Base-by-base conservation (phyloP, 805 yeast species). In the Yarrowia sp. region DNA sequence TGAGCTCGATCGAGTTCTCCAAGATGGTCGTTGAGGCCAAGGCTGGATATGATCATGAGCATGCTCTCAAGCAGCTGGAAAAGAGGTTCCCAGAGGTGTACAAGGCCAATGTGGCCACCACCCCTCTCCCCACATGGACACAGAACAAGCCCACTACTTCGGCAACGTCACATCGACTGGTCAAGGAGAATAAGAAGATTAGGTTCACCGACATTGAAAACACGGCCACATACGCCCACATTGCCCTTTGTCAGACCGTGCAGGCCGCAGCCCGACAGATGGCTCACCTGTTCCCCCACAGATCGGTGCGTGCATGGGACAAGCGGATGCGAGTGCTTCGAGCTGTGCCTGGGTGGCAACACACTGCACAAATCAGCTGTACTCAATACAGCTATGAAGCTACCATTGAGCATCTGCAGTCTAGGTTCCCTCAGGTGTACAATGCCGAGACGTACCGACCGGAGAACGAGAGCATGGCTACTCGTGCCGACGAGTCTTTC, bases 251-350 rank as follows among this genome's bases (percentile, higher is more conserved):
- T 13, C 64, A 58, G 28, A 58, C 64, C 6, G 64, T 58, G 4
- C 64, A 58, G 35, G 64, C 43, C 4, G 64, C 64, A 9, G 64
- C 64, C 2, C 42, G 64, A 3, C 64, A 58, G 42, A 58, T 58
- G 64, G 64, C 64, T 9, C 64, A 58, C 8, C 11, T 58, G 43
- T 58, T 43, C 15, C 64, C 64, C 18, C 64, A 58, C 18, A 11
- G 64, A 18, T 58, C 64, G 2, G 64, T 58, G n/a, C 32, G 64
- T 9, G 64, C 64, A 8, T 58, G 64, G 64, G 64, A 58, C 28
- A 58, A 58, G 35, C 42, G 64, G 3, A 58, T 58, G 64, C 50
- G 64, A 1, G 64, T 58, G 7, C 15, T 58, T 14, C 8, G 64
- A 33, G n/a, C 51, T 2, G 41, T 36, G 1, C 64, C 64, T 1